These are phyloP conservation scores for Xylaria intraflava DNA, from an alignment of 495 filamentous ascomycete genomes.

Conservation along the genomic window DNA sequence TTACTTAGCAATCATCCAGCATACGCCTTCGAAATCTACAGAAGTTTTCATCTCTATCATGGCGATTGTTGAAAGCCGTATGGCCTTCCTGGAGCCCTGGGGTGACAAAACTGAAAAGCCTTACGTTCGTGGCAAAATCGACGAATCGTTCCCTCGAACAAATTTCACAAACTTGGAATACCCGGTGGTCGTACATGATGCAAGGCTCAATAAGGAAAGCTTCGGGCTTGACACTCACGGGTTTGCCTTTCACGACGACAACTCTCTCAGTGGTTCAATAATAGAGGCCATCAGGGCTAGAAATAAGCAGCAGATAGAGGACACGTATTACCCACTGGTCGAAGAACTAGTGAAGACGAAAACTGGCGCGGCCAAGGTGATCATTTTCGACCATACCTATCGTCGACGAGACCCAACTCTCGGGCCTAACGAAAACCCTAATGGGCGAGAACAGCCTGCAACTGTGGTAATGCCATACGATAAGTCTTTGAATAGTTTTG, in stretches of 20 bases:
- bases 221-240: constrained; percentile 8
- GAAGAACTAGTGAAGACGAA: constrained; percentile 9
- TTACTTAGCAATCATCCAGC: too few species aligned
- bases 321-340: background rate
- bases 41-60: background rate
- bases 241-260: constrained; percentile 7
- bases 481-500: background rate
- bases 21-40: too few species aligned
- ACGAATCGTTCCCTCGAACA: background rate
- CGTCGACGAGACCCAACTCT: background rate
- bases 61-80: background rate
- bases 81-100: constrained; percentile 4
- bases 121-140: background rate
- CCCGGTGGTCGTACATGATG: background rate
- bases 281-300: background rate
- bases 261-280: background rate
- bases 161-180: constrained; percentile 1
- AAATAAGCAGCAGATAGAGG: background rate
- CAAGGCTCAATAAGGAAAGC: background rate
- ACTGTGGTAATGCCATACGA: background rate
- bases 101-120: background rate
- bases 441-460: constrained; percentile 5
- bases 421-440: background rate
- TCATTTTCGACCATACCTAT: constrained; percentile 17
- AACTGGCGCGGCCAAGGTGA: constrained; percentile 12